A percentile compares a stretch with the other conserved stretches of the same genome.
Evolutionary conservation across 768 basidiomycete genomes (phyloP).

Genomic region (Russula griseocarnosa): DNA sequence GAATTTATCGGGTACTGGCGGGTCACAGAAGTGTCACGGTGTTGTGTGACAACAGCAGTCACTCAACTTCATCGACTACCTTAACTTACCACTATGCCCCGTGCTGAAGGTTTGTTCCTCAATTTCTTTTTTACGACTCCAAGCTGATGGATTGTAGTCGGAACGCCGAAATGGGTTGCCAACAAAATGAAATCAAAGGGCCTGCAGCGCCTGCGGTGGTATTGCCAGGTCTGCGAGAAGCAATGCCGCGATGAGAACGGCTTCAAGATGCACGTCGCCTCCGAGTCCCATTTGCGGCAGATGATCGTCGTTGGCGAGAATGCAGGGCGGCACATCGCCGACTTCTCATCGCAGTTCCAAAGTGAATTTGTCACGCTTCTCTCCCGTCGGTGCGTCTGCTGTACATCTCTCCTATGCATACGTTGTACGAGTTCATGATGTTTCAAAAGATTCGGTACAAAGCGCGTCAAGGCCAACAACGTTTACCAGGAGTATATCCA

Average conservation of each 20-base stretch:
- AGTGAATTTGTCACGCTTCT: slow-evolving; percentile 87
- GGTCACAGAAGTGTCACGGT: too few relatives aligned
- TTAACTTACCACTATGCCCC: slow-evolving; percentile 26
- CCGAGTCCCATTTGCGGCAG: slow-evolving; percentile 88
- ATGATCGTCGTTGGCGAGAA: slow-evolving; percentile 94
- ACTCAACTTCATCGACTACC: neutral
- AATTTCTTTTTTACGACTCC: too few relatives aligned
- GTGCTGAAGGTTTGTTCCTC: slow-evolving; percentile 23
- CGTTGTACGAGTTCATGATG: slow-evolving; percentile 13
- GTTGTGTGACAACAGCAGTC: neutral
- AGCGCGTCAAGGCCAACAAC: slow-evolving; percentile 88
- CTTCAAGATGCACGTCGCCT: slow-evolving; percentile 91
- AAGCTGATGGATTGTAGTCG: slow-evolving; percentile 45
- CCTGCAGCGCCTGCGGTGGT: slow-evolving; percentile 93
- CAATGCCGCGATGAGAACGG: slow-evolving; percentile 99
- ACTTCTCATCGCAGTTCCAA: slow-evolving; percentile 87
- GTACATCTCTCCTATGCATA: neutral
- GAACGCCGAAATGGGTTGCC: slow-evolving; percentile 84
- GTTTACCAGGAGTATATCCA: slow-evolving; percentile 98
- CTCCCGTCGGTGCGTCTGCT: slow-evolving; percentile 61
- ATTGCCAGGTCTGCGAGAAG: slow-evolving; percentile 98
- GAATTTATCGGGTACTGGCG: neutral
- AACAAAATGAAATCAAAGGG: slow-evolving; percentile 99
- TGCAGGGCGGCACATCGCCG: slow-evolving; percentile 81
- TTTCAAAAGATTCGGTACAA: slow-evolving; percentile 73